A percentile compares a stretch with the other conserved stretches of the same genome.
Conservation (phyloP, 371 early-diverging fungal species). For the Mucor plumbeus region DNA sequence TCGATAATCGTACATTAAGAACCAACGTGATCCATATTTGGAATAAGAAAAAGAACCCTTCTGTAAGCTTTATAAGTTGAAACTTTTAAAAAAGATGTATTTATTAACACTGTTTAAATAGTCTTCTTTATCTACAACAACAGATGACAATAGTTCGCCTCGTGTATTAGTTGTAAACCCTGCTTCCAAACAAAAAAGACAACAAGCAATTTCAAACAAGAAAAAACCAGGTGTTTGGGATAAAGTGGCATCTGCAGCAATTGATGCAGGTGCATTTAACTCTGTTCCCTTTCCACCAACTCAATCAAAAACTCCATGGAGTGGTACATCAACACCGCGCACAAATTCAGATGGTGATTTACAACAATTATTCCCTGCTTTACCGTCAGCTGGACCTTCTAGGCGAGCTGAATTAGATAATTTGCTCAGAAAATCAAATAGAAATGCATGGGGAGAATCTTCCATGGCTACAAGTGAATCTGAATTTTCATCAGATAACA, state of each 20-base stretch:
- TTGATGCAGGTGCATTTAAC: slow-evolving; percentile 25
- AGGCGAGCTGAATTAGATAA: slow-evolving; percentile 24
- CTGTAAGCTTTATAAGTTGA: slow-evolving; percentile 37
- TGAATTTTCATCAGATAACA: slow-evolving; percentile 10
- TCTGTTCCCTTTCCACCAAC: slow-evolving; percentile 47
- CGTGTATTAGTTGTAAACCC: slow-evolving; percentile 24
- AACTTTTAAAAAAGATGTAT: no score
- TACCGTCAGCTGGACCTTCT: slow-evolving; percentile 12
- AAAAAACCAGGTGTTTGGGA: slow-evolving; percentile 26
- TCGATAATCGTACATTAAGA: slow-evolving; percentile 58
- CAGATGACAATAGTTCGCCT: slow-evolving; percentile 13
- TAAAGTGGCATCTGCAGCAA: slow-evolving; percentile 28
- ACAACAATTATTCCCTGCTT: slow-evolving; percentile 27
- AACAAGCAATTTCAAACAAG: slow-evolving; percentile 1
- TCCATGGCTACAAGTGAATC: slow-evolving; percentile 17
- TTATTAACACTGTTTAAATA: no score
- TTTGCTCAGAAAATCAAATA: slow-evolving; percentile 12
- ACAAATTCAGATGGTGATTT: slow-evolving; percentile 11
- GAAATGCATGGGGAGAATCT: slow-evolving; percentile 20
- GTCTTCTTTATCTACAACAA: background rate
- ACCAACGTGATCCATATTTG: slow-evolving; percentile 71
- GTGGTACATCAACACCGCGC: slow-evolving; percentile 22
- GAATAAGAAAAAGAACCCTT: slow-evolving; percentile 68
- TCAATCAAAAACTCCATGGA: slow-evolving; percentile 54
- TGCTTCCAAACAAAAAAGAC: background rate